Conservation (phyloP, 345 rosid species). For the Laguncularia racemosa region DNA sequence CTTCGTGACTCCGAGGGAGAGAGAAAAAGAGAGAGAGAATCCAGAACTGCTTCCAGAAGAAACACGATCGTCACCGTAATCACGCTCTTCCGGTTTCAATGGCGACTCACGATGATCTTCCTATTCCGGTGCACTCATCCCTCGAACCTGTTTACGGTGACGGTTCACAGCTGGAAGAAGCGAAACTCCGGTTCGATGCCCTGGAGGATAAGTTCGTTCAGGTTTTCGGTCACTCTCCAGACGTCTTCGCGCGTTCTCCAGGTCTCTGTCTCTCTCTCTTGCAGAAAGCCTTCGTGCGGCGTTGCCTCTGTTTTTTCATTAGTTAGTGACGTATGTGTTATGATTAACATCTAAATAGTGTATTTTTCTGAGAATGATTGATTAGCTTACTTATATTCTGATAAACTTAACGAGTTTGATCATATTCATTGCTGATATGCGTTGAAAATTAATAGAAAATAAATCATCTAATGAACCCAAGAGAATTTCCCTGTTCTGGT, state of each 20-base stretch:
- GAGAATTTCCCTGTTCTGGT: too few species aligned
- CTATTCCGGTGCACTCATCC: constrained; percentile 55
- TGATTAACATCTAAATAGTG: too few species aligned
- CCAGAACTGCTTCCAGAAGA: background rate
- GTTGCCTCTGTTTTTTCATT: background rate
- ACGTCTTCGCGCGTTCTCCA: constrained; percentile 81
- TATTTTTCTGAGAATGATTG: too few species aligned
- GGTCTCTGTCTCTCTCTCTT: constrained; percentile 26
- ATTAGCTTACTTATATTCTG: too few species aligned
- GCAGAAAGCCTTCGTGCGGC: background rate
- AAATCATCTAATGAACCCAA: too few species aligned
- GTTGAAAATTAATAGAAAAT: too few species aligned
- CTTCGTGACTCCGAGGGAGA: too few species aligned
- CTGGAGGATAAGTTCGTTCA: constrained; percentile 53
- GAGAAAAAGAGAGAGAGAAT: too few species aligned
- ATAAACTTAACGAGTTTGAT: too few species aligned
- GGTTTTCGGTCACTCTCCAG: constrained; percentile 59
- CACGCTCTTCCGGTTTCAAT: constrained; percentile 11
- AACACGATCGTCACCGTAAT: background rate
- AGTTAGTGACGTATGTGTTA: too few species aligned
- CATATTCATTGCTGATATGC: too few species aligned
- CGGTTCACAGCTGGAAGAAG: constrained; percentile 72
- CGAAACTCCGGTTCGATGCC: constrained; percentile 58
- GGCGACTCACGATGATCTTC: constrained; percentile 69
- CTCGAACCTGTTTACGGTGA: constrained; percentile 66